Evolutionary conservation across 345 rosid species (phyloP).

Genomic region (Eucalyptus tenuipes): DNA sequence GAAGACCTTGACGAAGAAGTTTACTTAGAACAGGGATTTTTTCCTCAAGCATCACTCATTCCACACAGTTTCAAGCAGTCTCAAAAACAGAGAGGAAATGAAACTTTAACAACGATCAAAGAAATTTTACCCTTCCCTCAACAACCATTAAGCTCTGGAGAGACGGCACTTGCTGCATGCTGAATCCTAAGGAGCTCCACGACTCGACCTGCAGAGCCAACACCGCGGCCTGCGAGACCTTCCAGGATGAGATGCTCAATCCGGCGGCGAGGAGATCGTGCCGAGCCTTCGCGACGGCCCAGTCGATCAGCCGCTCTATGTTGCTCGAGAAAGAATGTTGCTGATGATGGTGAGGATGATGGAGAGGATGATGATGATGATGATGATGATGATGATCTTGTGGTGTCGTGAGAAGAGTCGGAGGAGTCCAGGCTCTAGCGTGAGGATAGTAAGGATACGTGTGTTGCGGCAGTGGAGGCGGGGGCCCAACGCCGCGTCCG

Average conservation of each 20-base stretch:
- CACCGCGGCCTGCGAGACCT: slow-evolving; percentile 23
- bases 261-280: background rate
- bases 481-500: background rate
- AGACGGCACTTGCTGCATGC: background rate
- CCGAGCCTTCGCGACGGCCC: background rate
- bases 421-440: background rate
- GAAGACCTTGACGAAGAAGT: background rate
- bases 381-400: background rate
- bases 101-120: background rate
- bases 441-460: background rate
- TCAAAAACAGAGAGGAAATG: background rate
- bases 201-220: background rate
- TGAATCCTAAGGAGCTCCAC: background rate
- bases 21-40: background rate
- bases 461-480: background rate
- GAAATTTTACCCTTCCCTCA: background rate
- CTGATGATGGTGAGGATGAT: no score
- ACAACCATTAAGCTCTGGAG: background rate
- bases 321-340: background rate
- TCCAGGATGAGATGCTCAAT: slow-evolving; percentile 13
- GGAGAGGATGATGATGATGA: no score
- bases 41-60: background rate
- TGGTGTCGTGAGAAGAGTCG: background rate
- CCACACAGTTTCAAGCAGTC: background rate
- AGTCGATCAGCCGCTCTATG: background rate